Conservation (phyloP, 2,329 filamentous ascomycete species). For the Neurospora sp. region DNA sequence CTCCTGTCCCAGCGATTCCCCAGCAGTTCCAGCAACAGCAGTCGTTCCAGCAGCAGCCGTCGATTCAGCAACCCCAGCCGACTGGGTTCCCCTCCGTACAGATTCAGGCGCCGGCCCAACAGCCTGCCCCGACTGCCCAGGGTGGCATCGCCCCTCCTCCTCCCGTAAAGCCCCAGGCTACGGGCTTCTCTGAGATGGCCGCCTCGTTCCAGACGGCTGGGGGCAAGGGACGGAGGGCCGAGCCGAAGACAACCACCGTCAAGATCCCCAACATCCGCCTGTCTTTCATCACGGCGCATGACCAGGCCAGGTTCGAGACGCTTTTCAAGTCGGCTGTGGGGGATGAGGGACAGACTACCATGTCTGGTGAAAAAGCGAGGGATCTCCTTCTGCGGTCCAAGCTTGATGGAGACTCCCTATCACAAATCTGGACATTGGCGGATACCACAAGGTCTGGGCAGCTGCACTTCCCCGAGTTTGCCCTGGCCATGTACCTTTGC, state of each 20-base stretch:
- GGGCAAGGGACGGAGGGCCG: slow-evolving; percentile 33
- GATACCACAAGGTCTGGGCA: slow-evolving; percentile 96
- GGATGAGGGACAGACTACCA: slow-evolving; percentile 62
- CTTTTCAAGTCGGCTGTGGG: slow-evolving; percentile 93
- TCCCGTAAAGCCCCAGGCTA: slow-evolving; percentile 55
- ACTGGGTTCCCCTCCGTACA: slow-evolving; percentile 44
- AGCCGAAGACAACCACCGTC: slow-evolving; percentile 40
- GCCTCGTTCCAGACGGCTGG: slow-evolving; percentile 52
- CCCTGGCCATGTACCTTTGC: slow-evolving; percentile 96
- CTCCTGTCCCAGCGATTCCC: slow-evolving; percentile 50
- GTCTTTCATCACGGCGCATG: slow-evolving; percentile 89
- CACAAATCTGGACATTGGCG: slow-evolving; percentile 89
- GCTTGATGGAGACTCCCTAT: slow-evolving; percentile 76
- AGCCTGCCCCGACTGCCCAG: slow-evolving; percentile 24
- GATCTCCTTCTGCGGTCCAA: slow-evolving; percentile 84
- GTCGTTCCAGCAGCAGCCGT: slow-evolving; percentile 39
- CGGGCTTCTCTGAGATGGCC: slow-evolving; percentile 57
- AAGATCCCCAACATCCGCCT: slow-evolving; percentile 91
- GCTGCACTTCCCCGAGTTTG: slow-evolving; percentile 94
- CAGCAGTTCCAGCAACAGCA: slow-evolving; percentile 49
- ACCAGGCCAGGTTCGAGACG: slow-evolving; percentile 95
- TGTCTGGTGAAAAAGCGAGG: slow-evolving; percentile 87
- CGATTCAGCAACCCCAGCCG: slow-evolving; percentile 41
- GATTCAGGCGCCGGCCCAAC: slow-evolving; percentile 42
- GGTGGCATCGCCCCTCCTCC: slow-evolving; percentile 43